Conservation (phyloP, 805 yeast species). For the Yamadazyma sp. region DNA sequence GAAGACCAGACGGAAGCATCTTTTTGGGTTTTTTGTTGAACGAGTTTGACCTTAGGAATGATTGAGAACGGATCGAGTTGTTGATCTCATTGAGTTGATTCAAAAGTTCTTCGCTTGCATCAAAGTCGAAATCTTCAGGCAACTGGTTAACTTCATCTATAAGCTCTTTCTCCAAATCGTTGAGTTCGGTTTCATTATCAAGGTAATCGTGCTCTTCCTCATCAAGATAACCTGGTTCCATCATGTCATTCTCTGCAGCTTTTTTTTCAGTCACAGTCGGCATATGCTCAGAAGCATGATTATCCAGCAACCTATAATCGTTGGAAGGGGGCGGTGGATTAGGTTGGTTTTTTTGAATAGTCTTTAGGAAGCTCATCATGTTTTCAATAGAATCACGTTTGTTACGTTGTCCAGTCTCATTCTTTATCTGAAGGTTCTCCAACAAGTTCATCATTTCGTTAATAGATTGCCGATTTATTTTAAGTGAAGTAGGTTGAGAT, state of each 20-base stretch:
- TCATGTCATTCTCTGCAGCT: not conserved
- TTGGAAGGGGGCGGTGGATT: not conserved
- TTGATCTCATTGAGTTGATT: conserved; percentile 21
- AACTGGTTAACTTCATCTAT: conserved; percentile 37
- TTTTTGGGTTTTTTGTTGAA: conserved; percentile 38
- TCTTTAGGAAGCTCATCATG: conserved; percentile 23
- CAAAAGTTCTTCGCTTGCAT: conserved; percentile 14
- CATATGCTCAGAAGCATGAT: not conserved
- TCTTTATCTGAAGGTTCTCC: conserved; percentile 16
- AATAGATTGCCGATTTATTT: conserved; percentile 27
- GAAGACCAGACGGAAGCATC: conserved; percentile 19
- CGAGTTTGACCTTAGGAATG: conserved; percentile 34
- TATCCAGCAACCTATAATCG: not conserved
- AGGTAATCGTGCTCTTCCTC: conserved; percentile 8
- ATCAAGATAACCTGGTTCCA: conserved; percentile 7
- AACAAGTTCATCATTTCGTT: conserved; percentile 33
- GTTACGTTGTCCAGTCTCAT: conserved; percentile 10
- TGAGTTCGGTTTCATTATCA: conserved; percentile 12
- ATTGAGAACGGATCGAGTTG: conserved; percentile 9
- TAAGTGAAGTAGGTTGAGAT: not conserved
- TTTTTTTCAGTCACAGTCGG: not conserved
- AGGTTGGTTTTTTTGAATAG: conserved; percentile 12
- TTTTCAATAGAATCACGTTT: conserved; percentile 23
- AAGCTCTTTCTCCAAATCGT: conserved; percentile 27
- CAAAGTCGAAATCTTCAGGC: conserved; percentile 42